Base-by-base conservation (phyloP, 2,329 filamentous ascomycete genomes). In the Westerdykella aurantiaca region DNA sequence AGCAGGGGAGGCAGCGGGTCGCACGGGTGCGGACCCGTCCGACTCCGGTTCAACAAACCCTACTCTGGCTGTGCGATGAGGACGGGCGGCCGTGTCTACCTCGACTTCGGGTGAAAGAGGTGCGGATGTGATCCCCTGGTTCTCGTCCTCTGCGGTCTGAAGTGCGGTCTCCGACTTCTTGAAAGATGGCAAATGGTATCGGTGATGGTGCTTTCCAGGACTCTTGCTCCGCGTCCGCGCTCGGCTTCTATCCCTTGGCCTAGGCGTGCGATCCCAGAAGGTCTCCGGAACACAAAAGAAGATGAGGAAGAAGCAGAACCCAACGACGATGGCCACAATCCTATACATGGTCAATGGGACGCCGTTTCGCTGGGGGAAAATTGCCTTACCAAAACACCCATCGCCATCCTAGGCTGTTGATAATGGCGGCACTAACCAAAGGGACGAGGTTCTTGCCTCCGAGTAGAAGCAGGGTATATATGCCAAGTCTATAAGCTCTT, bases 261-360 rank as follows among this genome's bases (percentile, higher is more conserved):
- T 69, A 7, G 90, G 89, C 2, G 85, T 84, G 38, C 91, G 77
- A 65, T 96, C 89, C 91, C 91, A 97, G 53, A 95, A 96, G 0
- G 89, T 95, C 69, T 97, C 91, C 0, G 91, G 91, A 0, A 95
- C 87, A 56, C 95, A 95, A 46, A 96, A 75, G 63, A 95, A 95
- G 1, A 97, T 74, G 2, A 95, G 70, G 16, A 80, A 64, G 31
- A 82, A 77, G 47, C 82, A 83, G 38, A 87, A 78, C 0, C 75
- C 87, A 29, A 89, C 85, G 9, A 95, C 72, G 3, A 95, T 86
- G 0, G 89, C 81, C 37, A 95, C 82, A 43, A 95, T 82, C 85
- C 85, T 86, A 41, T 25, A 9, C 29, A 38, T 14, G 12, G 9
- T 16, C 5, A 34, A 31, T 21, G 23, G 33, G 35, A 13, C 31